Evolutionary conservation across 2,329 filamentous ascomycete genomes (phyloP), one percentile per base, ranked within the genome.

Genomic region (Lecanicillium sp.): DNA sequence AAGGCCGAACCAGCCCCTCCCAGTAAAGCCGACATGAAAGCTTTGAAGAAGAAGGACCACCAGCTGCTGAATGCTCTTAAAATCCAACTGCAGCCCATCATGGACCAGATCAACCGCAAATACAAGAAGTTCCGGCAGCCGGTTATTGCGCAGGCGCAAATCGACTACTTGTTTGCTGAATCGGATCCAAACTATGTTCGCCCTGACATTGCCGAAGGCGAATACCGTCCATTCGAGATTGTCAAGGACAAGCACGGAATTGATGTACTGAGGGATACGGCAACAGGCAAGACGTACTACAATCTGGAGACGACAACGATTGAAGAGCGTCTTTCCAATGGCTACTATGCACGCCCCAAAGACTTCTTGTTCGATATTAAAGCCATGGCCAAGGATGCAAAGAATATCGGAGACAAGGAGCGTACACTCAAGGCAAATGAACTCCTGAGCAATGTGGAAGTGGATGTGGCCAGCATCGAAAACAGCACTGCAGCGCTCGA

Each of bases 281-380:
- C 73, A 2, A 85, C 79, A 2, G 79, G 79, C 41, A 95, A 92
- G 58, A 92, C 89, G 58, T 96, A 82, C 59, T 96, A 95, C 67
- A 98, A 98, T 50, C 68, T 98, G 33, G 89, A 96, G 54, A 85
- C 90, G 9, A 83, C 83, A 4, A 90, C 84, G 1, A 95, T 98
- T 38, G 92, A 98, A 64, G 88, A 95, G 57, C 81, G 92, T n/a
- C 69, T 98, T 25, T 94, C 88, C 4, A 96, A 98, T 57, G 92
- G 92, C 5, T 98, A 87, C 62, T 98, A 98, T 61, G 86, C 88
- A 50, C 79, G 89, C 9, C 86, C 89, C 0, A 82, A 82, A 51
- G 90, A 95, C 56, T 98, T 95, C 55, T 63, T 94, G 36, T 80
- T 80, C 29, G 92, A 98, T 56, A 85, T 96, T 51, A 85, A 83